Conservation (phyloP, 192 early-diverging fungal species). For the Mortierella claussenii region DNA sequence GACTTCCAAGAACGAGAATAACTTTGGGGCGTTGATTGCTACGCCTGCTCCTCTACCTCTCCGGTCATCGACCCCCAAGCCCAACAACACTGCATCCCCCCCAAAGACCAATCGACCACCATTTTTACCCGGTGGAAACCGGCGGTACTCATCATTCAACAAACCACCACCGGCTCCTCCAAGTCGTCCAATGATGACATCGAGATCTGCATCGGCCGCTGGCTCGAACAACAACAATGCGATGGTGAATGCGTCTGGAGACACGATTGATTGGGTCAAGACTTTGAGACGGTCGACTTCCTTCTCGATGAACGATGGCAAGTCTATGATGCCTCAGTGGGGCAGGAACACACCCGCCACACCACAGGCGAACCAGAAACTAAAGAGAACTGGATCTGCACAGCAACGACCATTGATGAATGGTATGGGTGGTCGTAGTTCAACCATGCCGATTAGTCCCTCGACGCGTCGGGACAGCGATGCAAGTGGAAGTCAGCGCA, state of each 20-base stretch:
- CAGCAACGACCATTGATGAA: neutral
- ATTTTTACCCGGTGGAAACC: slow-evolving; percentile 38
- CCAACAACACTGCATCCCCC: slow-evolving; percentile 10
- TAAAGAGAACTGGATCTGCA: neutral
- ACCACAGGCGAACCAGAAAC: too few relatives aligned
- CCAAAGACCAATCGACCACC: slow-evolving; percentile 34
- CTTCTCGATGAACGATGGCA: neutral
- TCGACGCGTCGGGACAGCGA: too few relatives aligned
- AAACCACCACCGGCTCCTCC: slow-evolving; percentile 16
- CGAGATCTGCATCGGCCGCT: slow-evolving; percentile 28
- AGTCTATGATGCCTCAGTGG: slow-evolving; percentile 1
- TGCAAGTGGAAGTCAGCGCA: too few relatives aligned
- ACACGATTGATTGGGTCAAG: slow-evolving; percentile 20
- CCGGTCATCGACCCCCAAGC: slow-evolving; percentile 10
- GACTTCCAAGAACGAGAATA: slow-evolving; percentile 7
- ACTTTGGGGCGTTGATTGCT: slow-evolving; percentile 24
- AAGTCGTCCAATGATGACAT: neutral
- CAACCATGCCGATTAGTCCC: too few relatives aligned
- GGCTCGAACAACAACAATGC: slow-evolving; percentile 11
- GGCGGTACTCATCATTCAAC: slow-evolving; percentile 29
- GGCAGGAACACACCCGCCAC: neutral
- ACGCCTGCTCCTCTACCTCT: slow-evolving; percentile 24
- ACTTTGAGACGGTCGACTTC: slow-evolving; percentile 28
- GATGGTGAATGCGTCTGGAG: neutral
- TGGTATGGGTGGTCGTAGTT: too few relatives aligned